Evolutionary conservation across 129 eudicot species (phyloP).

Genomic region (Lonicera japonica): DNA sequence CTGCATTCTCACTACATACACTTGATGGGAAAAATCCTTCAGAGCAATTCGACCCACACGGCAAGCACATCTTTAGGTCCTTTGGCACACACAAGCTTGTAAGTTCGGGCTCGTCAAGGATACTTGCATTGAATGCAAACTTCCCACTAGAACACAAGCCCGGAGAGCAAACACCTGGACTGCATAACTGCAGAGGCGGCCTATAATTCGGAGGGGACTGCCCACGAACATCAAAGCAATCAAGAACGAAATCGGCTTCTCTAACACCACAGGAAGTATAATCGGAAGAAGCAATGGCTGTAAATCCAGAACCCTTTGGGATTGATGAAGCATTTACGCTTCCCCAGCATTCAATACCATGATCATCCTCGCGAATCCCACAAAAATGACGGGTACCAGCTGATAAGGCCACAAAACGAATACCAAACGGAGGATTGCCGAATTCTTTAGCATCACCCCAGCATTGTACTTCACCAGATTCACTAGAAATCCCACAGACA

Average conservation of each 20-base stretch:
- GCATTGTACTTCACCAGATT: conserved; percentile 10
- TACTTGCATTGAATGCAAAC: conserved; percentile 12
- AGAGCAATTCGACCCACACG: conserved; percentile 15
- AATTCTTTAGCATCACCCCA: conserved; percentile 15
- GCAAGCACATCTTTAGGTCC: conserved; percentile 14
- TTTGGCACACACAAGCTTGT: conserved; percentile 11
- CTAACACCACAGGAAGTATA: conserved; percentile 13
- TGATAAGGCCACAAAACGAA: conserved; percentile 13
- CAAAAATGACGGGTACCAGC: conserved; percentile 11
- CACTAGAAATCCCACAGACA: conserved; percentile 16
- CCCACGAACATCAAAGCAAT: conserved; percentile 16
- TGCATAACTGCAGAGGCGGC: conserved; percentile 19
- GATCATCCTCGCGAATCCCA: conserved; percentile 20
- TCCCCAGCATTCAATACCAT: conserved; percentile 19
- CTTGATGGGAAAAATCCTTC: conserved; percentile 16
- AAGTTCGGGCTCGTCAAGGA: conserved; percentile 14
- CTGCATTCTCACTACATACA: conserved; percentile 11
- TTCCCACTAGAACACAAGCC: conserved; percentile 8
- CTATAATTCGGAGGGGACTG: conserved; percentile 12
- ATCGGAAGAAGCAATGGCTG: conserved; percentile 16
- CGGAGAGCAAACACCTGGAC: conserved; percentile 16
- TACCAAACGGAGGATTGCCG: not conserved
- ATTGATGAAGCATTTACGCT: conserved; percentile 9
- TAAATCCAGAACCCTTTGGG: conserved; percentile 15
- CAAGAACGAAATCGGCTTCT: conserved; percentile 19